These are phyloP conservation scores for Hura crepitans DNA, from an alignment of 441 rosid genomes.

Conservation along the genomic window DNA sequence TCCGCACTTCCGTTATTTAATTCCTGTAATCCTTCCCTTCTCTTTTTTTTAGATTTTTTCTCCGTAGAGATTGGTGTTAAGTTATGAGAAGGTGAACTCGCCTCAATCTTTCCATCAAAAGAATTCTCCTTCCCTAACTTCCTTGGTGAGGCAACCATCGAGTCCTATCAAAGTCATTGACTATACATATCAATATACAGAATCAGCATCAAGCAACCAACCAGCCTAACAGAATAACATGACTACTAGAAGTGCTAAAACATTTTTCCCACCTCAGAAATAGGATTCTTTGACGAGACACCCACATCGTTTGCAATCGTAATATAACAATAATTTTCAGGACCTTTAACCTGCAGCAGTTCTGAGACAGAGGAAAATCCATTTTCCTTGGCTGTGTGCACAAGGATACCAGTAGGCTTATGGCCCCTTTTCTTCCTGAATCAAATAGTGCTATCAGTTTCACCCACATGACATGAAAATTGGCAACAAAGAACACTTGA, in stretches of 20 bases:
- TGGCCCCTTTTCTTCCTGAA: constrained; percentile 74
- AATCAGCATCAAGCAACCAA: constrained; percentile 10
- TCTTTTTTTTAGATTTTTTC: constrained; percentile 36
- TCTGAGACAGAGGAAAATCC: constrained; percentile 73
- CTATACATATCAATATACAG: constrained; percentile 1
- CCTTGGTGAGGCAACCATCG: constrained; percentile 28
- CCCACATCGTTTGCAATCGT: constrained; percentile 25
- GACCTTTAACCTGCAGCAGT: constrained; percentile 48
- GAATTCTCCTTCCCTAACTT: constrained; percentile 62
- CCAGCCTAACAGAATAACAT: constrained; percentile 1
- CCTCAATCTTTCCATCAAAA: constrained; percentile 31
- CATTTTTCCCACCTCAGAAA: constrained; percentile 31
- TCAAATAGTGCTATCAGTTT: constrained; percentile 13
- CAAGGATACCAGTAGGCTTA: constrained; percentile 66
- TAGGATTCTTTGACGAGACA: constrained; percentile 29
- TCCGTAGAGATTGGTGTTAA: constrained; percentile 16
- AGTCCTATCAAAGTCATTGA: constrained; percentile 34
- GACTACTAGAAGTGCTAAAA: not conserved
- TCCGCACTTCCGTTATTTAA: constrained; percentile 24
- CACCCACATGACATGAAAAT: not conserved
- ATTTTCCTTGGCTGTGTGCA: constrained; percentile 53
- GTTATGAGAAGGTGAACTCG: constrained; percentile 23
- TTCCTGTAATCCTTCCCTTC: constrained; percentile 42
- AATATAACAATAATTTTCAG: constrained; percentile 30
- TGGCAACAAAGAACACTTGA: constrained; percentile 6